Base-by-base conservation (phyloP, 1,284 basidiomycete genomes). In the Malassezia nana region DNA sequence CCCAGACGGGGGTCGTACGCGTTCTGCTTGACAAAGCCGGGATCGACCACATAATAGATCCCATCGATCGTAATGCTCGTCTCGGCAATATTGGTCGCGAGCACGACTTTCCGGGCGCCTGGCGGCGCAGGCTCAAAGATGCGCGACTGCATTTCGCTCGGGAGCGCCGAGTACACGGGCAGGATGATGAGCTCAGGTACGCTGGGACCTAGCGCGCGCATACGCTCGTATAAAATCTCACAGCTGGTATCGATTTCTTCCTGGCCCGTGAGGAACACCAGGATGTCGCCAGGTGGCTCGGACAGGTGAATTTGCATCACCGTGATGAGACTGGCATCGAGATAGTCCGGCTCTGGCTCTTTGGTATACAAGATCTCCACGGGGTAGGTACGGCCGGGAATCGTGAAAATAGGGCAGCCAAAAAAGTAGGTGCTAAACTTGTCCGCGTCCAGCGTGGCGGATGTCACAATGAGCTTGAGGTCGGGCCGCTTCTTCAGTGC, bases 381-480 rank as follows among this genome's bases (percentile, higher is more conserved):
- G 2, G 92, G 92, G 77, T 87, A 96, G n/a, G 91, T 91, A 66
- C 91, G 84, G 62, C 94, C 94, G 12, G 94, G 92, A 63, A 98
- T 98, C n/a, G 92, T 95, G 80, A 98, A 96, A 77, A 98, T 96
- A 10, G 92, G 91, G 76, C 91, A 96, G 18, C 86, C 88, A 74
- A 85, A 94, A 79, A 98, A 99, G 80, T 96, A 98, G 66, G 88
- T 89, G 7, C 91, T 91, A 76, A 98, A 98, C 78, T 98, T 98
- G 74, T 94, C 91, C 39, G 94, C 92, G 67, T 99, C 92, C n/a
- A 99, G 79, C 0, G 94, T 99, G 1, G 94, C 94, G 0, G 92
- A 96, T 0, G 92, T 98, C 58, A 96, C 91, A 63, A 98, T 98
- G 38, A 98, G 80, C 74, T 96, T 98, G 60, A 99, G 81, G 73